Conservation (phyloP, 345 rosid species). For the Punica granatum region DNA sequence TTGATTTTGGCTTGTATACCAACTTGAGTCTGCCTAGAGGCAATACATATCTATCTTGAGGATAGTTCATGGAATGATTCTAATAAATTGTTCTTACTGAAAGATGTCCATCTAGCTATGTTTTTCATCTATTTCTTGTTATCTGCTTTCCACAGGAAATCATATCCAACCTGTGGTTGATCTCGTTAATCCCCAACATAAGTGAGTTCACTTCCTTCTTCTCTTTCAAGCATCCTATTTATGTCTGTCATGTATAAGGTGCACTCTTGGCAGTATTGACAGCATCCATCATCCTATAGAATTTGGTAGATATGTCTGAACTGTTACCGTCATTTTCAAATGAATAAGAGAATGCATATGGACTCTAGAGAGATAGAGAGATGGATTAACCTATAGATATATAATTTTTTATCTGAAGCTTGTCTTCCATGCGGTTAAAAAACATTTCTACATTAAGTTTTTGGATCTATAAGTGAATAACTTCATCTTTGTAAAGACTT, state of each 20-base stretch:
- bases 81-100: not conserved
- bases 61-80: not conserved
- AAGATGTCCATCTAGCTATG: not conserved
- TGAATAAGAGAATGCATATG: too few relatives aligned
- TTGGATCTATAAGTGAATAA: not conserved
- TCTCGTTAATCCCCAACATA: slow-evolving; percentile 73
- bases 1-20: not conserved
- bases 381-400: too few relatives aligned
- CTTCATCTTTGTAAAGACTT: too few relatives aligned
- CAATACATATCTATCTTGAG: not conserved
- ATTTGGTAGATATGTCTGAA: too few relatives aligned
- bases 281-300: too few relatives aligned
- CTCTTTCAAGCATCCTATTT: not conserved
- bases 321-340: too few relatives aligned
- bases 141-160: slow-evolving; percentile 39
- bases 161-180: slow-evolving; percentile 57
- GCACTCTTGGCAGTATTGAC: not conserved
- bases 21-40: not conserved
- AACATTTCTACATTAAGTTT: not conserved
- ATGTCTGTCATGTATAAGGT: not conserved
- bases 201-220: slow-evolving; percentile 36
- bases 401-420: too few relatives aligned
- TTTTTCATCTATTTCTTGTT: not conserved
- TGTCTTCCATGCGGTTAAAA: not conserved
- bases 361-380: too few relatives aligned